These are phyloP conservation scores for Chaetomium sp. DNA, from an alignment of 2,329 filamentous ascomycete species.

Conservation along the genomic window DNA sequence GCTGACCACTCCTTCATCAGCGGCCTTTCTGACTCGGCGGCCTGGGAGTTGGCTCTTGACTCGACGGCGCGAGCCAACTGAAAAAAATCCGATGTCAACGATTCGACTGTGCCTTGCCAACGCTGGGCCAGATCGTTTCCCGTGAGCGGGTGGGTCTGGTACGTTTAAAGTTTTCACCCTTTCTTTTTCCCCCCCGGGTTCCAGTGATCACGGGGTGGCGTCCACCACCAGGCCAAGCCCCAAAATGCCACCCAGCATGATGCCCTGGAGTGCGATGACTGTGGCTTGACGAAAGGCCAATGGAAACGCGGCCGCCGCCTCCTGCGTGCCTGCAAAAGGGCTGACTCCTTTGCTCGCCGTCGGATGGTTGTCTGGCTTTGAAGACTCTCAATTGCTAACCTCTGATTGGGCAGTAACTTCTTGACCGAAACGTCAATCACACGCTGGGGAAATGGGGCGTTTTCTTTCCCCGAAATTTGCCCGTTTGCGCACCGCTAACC, in stretches of 20 bases:
- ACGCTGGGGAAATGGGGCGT: neutral
- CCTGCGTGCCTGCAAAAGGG: neutral
- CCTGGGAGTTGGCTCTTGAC: neutral
- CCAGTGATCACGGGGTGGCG: too few relatives aligned
- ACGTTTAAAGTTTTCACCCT: neutral
- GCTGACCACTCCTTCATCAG: neutral
- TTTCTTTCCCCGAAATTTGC: neutral
- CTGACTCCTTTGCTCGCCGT: neutral
- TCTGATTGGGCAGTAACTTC: neutral
- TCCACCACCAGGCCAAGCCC: neutral
- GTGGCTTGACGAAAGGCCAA: conserved; percentile 9
- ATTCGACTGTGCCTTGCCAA: too few relatives aligned
- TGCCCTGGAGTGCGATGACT: neutral
- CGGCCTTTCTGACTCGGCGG: neutral
- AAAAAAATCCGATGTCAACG: too few relatives aligned
- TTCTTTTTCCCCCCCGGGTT: neutral
- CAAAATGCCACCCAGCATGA: neutral
- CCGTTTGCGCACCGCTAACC: neutral
- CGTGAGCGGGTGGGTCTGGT: neutral
- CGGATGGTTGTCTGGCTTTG: neutral
- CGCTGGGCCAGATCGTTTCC: too few relatives aligned
- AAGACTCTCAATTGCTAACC: neutral
- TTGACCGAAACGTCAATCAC: conserved; percentile 4
- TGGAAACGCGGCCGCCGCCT: conserved; percentile 1
- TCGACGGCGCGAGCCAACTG: neutral